Evolutionary conservation across 306 rosid species (phyloP).

Genomic region (Casuarina cunninghamiana): DNA sequence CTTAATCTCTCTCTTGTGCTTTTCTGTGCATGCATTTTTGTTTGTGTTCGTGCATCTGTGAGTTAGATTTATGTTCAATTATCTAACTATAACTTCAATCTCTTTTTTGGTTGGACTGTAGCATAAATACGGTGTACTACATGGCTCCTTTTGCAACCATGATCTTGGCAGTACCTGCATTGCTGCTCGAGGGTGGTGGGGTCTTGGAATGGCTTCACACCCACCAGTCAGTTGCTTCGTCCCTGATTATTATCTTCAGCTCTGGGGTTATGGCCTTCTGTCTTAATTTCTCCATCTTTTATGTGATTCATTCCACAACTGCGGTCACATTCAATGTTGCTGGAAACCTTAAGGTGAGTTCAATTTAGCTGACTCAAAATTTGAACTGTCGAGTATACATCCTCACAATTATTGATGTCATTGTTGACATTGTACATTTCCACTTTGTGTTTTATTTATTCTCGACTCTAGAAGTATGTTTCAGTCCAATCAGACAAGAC

Average conservation of each 20-base stretch:
- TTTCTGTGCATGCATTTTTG: not conserved
- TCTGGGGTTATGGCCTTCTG: constrained; percentile 97
- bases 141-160: constrained; percentile 98
- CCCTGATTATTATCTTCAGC: constrained; percentile 78
- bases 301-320: constrained; percentile 95
- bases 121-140: constrained; percentile 98
- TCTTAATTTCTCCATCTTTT: constrained; percentile 94
- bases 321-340: constrained; percentile 98
- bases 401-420: constrained; percentile 11
- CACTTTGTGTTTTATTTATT: constrained; percentile 9
- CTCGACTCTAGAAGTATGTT: not conserved
- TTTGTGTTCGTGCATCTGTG: not conserved
- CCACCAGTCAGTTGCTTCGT: constrained; percentile 61
- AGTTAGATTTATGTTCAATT: not conserved
- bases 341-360: constrained; percentile 94
- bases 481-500: not conserved
- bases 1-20: not conserved
- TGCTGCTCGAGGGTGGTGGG: constrained; percentile 90
- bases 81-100: not conserved
- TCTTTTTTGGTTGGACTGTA: constrained; percentile 16
- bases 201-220: constrained; percentile 78
- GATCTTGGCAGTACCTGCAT: constrained; percentile 93
- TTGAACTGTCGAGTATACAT: constrained; percentile 2
- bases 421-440: not conserved
- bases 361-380: constrained; percentile 12